These are phyloP conservation scores for Colletotrichum lupini DNA, from an alignment of 2,329 filamentous ascomycete species.

Conservation along the genomic window DNA sequence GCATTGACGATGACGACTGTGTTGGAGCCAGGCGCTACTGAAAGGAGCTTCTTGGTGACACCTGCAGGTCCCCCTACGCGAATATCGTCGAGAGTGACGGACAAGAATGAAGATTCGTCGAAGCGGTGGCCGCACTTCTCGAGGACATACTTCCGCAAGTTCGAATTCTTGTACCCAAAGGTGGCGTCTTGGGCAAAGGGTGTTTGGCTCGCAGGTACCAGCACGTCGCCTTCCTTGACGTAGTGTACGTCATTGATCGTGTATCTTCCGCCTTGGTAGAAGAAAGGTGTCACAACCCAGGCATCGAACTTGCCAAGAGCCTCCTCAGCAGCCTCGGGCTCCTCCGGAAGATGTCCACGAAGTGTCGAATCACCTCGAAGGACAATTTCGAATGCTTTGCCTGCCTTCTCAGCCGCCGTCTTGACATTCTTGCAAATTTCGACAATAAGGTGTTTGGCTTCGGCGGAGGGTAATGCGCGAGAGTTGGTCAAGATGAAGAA, in stretches of 20 bases:
- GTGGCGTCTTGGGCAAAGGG: constrained; percentile 68
- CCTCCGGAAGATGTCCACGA: constrained; percentile 66
- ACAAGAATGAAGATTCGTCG: constrained; percentile 40
- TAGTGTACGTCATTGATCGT: constrained; percentile 70
- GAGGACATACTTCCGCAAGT: constrained; percentile 62
- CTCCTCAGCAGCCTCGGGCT: constrained; percentile 61
- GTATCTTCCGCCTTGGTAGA: constrained; percentile 67
- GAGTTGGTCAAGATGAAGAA: constrained; percentile 73
- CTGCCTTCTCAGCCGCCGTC: constrained; percentile 51
- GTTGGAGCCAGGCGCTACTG: constrained; percentile 39
- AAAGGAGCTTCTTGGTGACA: constrained; percentile 41
- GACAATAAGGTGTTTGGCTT: constrained; percentile 58
- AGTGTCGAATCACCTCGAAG: constrained; percentile 67
- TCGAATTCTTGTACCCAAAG: constrained; percentile 66
- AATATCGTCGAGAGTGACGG: constrained; percentile 53
- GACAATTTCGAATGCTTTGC: constrained; percentile 62
- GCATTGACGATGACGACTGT: constrained; percentile 63
- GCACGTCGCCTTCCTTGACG: constrained; percentile 59
- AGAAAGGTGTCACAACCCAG: constrained; percentile 68
- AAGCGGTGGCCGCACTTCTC: constrained; percentile 57
- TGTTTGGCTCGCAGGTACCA: constrained; percentile 63
- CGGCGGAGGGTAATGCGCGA: constrained; percentile 61
- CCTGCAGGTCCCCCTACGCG: constrained; percentile 46
- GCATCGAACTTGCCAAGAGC: constrained; percentile 62
- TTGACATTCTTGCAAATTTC: constrained; percentile 63